Evolutionary conservation across 1,139 yeast species (phyloP), one percentile per base, ranked within the genome.

Genomic region (Pichia sorboxylosa): DNA sequence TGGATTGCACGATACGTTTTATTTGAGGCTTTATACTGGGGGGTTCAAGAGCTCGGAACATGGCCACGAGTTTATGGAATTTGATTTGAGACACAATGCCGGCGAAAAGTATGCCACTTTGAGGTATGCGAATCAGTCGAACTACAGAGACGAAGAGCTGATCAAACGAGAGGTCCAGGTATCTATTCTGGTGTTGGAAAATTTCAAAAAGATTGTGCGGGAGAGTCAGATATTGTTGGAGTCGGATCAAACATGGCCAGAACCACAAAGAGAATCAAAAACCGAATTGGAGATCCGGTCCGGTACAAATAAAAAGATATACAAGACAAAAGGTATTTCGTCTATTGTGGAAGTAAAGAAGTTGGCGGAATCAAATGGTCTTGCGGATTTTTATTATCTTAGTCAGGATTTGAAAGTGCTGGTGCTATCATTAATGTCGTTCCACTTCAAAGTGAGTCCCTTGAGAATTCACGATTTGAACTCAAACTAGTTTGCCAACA

Each of bases 11-110:
- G 20, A 13, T 10, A 34, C 28, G 9, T 58, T 63, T 36, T 59
- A 58, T 29, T 30, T 64, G 14, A 42, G 65, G 21, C 60, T 61
- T 41, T 63, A 63, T 38, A 47, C 66, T 1, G 70, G 69, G 3
- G 40, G 39, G 8, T 26, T 30, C n/a, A 31, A 29, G 17, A 33
- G 27, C 6, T 20, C 18, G 5, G 48, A 57, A 14, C 57, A 54
- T 39, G 70, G 70, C 4, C 69, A 64, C 38, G 69, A 64, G 44
- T 64, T 63, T 40, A 41, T 62, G 11, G 69, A 64, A 40, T 63
- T 64, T 36, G 67, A 63, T 38, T 40, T 64, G 22, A 49, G 55
- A 24, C 56, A 46, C 6, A 55, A 52, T 26, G 59, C 60, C 4
- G 46, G 44, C n/a, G 32, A 37, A 2, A 28, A 36, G 3, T 46